Percentiles rank a stretch among this genome's conserved stretches.
Conservation (phyloP, 768 basidiomycete species). For the Leucogyrophana mollusca region DNA sequence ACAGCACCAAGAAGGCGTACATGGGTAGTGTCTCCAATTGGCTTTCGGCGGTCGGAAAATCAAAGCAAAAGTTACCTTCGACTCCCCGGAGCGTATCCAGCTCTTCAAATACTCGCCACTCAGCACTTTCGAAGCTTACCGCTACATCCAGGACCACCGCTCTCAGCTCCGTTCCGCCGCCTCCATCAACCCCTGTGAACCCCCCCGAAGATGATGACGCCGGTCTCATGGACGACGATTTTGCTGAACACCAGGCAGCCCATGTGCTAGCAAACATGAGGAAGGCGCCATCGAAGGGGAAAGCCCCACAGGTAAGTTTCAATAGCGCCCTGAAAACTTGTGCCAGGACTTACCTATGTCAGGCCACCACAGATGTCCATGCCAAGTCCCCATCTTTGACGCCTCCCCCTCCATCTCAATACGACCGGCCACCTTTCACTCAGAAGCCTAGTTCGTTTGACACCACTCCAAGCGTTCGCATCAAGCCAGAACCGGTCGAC, state of each 20-base stretch:
- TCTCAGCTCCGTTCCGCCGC: neutral
- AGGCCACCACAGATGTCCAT: neutral
- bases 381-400: neutral
- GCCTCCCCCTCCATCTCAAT: neutral
- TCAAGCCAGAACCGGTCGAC: neutral
- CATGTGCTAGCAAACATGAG: neutral
- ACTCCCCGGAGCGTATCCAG: too few species aligned
- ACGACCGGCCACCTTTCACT: neutral
- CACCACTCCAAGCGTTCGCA: neutral
- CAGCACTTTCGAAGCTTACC: neutral
- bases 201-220: neutral
- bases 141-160: neutral
- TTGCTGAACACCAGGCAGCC: neutral
- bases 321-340: neutral
- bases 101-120: too few species aligned
- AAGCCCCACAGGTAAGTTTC: neutral
- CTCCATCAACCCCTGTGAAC: neutral
- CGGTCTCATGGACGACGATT: neutral
- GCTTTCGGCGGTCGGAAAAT: neutral
- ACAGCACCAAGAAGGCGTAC: neutral
- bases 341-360: neutral
- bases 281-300: neutral
- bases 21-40: neutral
- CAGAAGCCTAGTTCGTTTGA: neutral
- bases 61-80: neutral